Evolutionary conservation across 1,139 yeast genomes (phyloP).

Genomic region (Arxiozyma slooffiae): DNA sequence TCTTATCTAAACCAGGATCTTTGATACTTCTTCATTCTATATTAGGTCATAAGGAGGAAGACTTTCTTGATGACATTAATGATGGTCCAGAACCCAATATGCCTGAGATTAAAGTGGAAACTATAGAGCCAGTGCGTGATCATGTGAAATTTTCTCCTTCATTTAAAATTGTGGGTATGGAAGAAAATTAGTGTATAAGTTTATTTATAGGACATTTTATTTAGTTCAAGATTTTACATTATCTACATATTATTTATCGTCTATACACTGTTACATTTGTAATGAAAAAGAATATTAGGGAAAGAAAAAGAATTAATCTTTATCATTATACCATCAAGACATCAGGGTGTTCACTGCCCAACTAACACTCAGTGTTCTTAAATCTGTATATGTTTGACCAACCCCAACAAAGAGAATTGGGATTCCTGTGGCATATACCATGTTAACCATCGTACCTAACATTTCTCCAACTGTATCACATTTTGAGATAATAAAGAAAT

Average conservation of each 20-base stretch:
- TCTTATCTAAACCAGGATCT: slow-evolving; percentile 82
- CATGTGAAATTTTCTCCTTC: slow-evolving; percentile 50
- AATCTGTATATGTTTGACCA: slow-evolving; percentile 93
- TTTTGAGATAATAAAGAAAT: slow-evolving; percentile 86
- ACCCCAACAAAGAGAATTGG: slow-evolving; percentile 94
- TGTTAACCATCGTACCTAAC: slow-evolving; percentile 93
- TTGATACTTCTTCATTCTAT: slow-evolving; percentile 53
- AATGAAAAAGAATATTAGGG: no score
- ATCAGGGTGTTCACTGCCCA: slow-evolving; percentile 85
- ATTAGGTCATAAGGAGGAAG: slow-evolving; percentile 39
- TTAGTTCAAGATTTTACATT: not conserved
- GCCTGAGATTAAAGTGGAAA: slow-evolving; percentile 59
- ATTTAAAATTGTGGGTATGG: slow-evolving; percentile 46
- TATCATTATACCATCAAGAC: slow-evolving; percentile 30
- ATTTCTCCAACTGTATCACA: slow-evolving; percentile 97
- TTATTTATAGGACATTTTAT: not conserved
- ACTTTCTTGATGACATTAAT: slow-evolving; percentile 38
- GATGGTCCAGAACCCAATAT: slow-evolving; percentile 82
- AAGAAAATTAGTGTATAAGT: slow-evolving; percentile 7
- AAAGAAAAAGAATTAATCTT: not conserved
- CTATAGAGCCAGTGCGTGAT: slow-evolving; percentile 45
- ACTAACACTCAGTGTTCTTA: slow-evolving; percentile 83
- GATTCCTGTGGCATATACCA: slow-evolving; percentile 94
- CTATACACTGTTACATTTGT: not conserved
- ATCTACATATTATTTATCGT: not conserved